Evolutionary conservation across 495 filamentous ascomycete species (phyloP), one percentile per base, ranked within the genome.

Genomic region (Neurospora terricola): DNA sequence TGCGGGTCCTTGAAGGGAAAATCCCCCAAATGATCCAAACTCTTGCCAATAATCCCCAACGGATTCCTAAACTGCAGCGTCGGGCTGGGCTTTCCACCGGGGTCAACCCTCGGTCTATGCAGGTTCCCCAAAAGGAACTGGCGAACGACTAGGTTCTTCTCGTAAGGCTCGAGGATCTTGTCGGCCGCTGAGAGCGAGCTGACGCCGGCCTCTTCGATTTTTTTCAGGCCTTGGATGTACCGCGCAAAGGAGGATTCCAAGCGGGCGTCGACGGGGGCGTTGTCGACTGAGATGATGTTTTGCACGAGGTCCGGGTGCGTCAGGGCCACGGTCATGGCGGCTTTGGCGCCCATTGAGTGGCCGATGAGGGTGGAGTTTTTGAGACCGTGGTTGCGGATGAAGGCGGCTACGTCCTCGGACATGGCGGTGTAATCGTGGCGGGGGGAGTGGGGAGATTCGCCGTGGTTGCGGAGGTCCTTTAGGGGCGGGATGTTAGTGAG

Each of bases 301-400:
- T 85, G 85, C 42, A 97, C 84, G 0, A 90, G 83, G 14, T 87
- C 80, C 0, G 93, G 92, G 0, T 87, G 82, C 37, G 86, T 84
- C 18, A 99, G 88, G 38, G 94, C 92, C 40, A 98, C 86, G 0
- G 92, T 87, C 95, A 98, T 97, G 70, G 93, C 95, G 4, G 91
- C 90, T 86, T 99, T 99, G 43, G 96, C 96, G 70, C 96, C 96
- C 95, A 99, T 99, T 1, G 94, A 97, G 83, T 99, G 96, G 0
- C 96, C 96, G 76, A 99, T 94, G 7, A 99, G 82, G 0, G 92
- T 92, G 3, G 89, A 83, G 37, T 91, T 84, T 42, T 87, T 84
- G 38, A 98, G 85, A 3, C 86, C 86, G 81, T 96, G 92, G 70
- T 92, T 81, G 1, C 87, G 75, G 72, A 99, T 91, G 81, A 99